These are phyloP conservation scores for Colletotrichum sp. DNA, from an alignment of 2,329 filamentous ascomycete species.

Conservation along the genomic window DNA sequence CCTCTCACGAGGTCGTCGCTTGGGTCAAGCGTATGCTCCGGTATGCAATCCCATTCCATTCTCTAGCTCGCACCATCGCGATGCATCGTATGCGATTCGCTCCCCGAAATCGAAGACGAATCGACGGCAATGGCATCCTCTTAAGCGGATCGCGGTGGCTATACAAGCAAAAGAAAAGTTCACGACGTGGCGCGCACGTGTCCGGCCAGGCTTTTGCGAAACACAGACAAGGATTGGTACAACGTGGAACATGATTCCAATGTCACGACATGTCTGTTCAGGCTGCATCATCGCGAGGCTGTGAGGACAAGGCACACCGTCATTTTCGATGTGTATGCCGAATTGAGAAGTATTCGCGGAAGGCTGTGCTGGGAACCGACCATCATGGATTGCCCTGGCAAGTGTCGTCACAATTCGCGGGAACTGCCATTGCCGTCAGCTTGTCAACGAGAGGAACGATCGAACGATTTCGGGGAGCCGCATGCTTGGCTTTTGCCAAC, in stretches of 20 bases:
- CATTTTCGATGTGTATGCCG: not conserved
- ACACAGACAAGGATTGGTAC: not conserved
- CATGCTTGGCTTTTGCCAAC: not conserved
- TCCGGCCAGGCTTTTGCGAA: not conserved
- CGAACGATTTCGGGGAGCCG: not conserved
- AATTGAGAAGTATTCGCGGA: not conserved
- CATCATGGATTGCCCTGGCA: not conserved
- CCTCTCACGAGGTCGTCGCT: slow-evolving; percentile 94
- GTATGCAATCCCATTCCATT: slow-evolving; percentile 47
- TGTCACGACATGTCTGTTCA: not conserved
- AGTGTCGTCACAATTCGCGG: not conserved
- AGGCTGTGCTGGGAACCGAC: not conserved
- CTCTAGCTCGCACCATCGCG: not conserved
- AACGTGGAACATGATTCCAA: not conserved
- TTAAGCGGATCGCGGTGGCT: not conserved
- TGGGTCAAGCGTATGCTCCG: slow-evolving; percentile 98
- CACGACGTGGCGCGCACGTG: not conserved
- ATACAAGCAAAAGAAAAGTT: not conserved
- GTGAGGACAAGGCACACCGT: not conserved
- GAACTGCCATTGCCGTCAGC: not conserved
- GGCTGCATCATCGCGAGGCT: not conserved
- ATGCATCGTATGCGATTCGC: not conserved
- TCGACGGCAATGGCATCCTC: not conserved
- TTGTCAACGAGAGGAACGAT: not conserved
- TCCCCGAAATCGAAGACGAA: not conserved